phyloP scores from a whole-genome alignment of 139 green algal genomes.

The Chloropicon primus region DNA sequence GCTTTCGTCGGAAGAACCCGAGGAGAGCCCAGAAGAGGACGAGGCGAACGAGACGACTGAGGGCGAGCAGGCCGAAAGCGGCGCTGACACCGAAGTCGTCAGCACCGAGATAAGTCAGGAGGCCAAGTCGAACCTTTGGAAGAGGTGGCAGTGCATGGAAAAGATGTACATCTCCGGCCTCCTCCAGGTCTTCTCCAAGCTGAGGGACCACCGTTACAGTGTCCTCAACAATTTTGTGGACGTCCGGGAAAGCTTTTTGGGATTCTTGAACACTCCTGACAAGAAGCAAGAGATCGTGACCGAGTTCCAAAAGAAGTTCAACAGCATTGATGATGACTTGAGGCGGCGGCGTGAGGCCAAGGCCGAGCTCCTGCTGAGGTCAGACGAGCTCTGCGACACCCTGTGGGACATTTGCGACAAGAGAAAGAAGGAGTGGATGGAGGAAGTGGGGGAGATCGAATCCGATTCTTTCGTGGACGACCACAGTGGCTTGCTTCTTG shows the following conservation, averaged over 20 bases:
- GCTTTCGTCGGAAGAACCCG: conserved; percentile 25
- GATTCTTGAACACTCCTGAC: conserved; percentile 12
- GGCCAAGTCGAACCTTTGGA: conserved; percentile 7
- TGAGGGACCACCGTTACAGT: conserved; percentile 26
- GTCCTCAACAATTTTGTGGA: conserved; percentile 28
- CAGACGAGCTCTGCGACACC: conserved; percentile 52
- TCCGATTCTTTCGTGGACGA: conserved; percentile 25
- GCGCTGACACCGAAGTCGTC: neutral
- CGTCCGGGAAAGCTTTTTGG: conserved; percentile 11
- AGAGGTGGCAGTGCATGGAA: conserved; percentile 33
- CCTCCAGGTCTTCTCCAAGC: conserved; percentile 16
- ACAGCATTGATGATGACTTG: conserved; percentile 46
- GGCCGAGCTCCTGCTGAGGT: conserved; percentile 51
- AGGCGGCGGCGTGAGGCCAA: conserved; percentile 22
- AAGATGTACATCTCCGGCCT: conserved; percentile 35
- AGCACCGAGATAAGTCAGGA: neutral
- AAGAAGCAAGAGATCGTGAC: conserved; percentile 8
- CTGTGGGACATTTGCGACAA: conserved; percentile 58
- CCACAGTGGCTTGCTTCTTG: conserved; percentile 14
- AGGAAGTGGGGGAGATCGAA: conserved; percentile 26
- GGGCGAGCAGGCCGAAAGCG: neutral
- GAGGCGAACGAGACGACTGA: neutral
- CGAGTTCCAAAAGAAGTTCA: conserved; percentile 34
- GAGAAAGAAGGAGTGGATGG: conserved; percentile 34
- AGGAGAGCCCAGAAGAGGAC: conserved; percentile 17